These are phyloP conservation scores for Fusarium sp. DNA, from an alignment of 2,329 filamentous ascomycete species.

Conservation along the genomic window DNA sequence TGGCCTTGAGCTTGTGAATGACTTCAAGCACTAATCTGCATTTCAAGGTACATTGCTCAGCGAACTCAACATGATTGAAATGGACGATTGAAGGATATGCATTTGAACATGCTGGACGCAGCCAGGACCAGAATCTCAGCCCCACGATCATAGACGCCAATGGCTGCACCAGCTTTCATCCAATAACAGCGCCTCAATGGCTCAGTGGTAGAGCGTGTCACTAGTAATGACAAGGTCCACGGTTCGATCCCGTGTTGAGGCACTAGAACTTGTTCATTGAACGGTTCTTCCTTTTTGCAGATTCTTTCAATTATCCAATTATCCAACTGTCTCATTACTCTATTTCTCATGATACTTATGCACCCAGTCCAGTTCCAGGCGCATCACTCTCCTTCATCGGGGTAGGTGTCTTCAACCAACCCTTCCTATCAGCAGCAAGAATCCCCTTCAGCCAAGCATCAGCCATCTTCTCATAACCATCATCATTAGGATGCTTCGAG, in stretches of 20 bases:
- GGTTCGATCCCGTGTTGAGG: constrained; percentile 29
- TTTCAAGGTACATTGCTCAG: too few relatives aligned
- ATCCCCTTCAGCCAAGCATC: constrained; percentile 32
- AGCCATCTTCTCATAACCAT: constrained; percentile 35
- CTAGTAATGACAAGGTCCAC: constrained; percentile 33
- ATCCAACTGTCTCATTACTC: background rate
- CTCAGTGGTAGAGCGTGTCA: constrained; percentile 33
- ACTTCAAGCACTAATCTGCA: too few relatives aligned
- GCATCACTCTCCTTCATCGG: constrained; percentile 17
- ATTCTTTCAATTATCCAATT: rapidly evolving
- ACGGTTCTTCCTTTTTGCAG: rapidly evolving
- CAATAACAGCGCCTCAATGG: constrained; percentile 19
- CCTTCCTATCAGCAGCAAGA: constrained; percentile 16
- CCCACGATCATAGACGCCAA: background rate
- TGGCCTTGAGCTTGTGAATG: too few relatives aligned
- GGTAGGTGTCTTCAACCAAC: constrained; percentile 27
- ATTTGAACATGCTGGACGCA: background rate
- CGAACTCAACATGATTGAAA: rapidly evolving
- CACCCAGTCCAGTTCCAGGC: constrained; percentile 14
- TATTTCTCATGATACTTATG: background rate
- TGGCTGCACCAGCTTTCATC: rapidly evolving
- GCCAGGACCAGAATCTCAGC: rapidly evolving
- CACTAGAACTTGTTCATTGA: rapidly evolving
- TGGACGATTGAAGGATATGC: too few relatives aligned
- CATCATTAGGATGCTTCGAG: constrained; percentile 28